Percentiles rank a stretch among this genome's conserved stretches.
Conservation (phyloP, 2,329 filamentous ascomycete genomes). For the Monosporascus sp. region DNA sequence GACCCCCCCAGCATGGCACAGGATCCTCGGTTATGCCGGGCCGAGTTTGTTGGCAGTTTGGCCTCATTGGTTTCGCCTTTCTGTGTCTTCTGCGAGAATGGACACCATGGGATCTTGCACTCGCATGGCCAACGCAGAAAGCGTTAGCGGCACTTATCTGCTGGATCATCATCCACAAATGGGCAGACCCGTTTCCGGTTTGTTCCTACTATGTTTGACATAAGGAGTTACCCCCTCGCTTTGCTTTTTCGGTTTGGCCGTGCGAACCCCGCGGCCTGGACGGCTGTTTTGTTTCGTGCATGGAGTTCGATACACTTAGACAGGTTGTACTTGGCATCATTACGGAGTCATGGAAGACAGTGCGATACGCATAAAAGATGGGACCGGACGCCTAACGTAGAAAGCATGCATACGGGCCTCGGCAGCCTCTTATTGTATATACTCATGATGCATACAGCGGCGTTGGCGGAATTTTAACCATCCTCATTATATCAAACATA, state of each 20-base stretch:
- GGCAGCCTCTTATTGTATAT: constrained; percentile 12
- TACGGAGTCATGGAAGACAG: neutral
- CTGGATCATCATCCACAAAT: neutral
- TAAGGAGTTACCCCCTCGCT: neutral
- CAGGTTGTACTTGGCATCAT: neutral
- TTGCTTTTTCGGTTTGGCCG: neutral
- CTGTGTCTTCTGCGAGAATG: neutral
- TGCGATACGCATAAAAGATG: neutral
- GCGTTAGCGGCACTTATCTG: neutral
- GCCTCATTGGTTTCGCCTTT: neutral
- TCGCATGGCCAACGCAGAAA: neutral
- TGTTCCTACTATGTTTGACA: neutral
- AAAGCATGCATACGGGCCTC: neutral
- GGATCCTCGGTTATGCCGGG: too few relatives aligned
- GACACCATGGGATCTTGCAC: neutral
- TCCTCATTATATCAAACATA: neutral
- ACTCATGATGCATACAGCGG: constrained; percentile 11
- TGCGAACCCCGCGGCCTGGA: neutral
- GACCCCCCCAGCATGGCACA: too few relatives aligned
- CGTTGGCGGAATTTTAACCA: neutral
- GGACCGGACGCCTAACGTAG: neutral
- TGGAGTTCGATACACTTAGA: neutral
- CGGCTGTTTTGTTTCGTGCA: neutral
- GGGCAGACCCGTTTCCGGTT: neutral
- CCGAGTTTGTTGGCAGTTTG: neutral